phyloP scores from a whole-genome alignment of 164 flowering plant genomes.

The Vitis labrusca region DNA sequence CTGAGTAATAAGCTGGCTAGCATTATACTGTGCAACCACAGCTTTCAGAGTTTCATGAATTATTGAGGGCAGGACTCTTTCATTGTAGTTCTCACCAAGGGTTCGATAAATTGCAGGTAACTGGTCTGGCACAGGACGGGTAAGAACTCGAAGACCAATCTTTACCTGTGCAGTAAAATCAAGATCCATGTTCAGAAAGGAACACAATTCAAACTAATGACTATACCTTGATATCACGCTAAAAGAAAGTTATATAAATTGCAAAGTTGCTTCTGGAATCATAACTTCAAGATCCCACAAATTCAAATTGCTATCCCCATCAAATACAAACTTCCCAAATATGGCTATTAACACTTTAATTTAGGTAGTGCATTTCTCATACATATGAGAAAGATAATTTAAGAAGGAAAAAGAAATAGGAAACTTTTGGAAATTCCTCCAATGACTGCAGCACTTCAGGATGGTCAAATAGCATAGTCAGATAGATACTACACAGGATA shows the following conservation, averaged over 20 bases:
- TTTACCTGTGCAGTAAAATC: slow-evolving; percentile 49
- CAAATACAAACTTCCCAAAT: not conserved
- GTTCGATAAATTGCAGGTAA: slow-evolving; percentile 76
- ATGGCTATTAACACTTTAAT: not conserved
- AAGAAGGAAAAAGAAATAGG: no score
- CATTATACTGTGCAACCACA: slow-evolving; percentile 90
- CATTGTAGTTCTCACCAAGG: slow-evolving; percentile 80
- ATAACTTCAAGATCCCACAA: no score
- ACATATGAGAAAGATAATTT: no score
- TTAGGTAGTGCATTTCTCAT: no score
- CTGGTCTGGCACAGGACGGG: slow-evolving; percentile 67
- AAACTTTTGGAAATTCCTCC: no score
- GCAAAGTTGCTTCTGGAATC: not conserved
- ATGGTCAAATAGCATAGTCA: no score
- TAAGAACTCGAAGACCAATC: slow-evolving; percentile 87
- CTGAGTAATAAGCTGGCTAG: slow-evolving; percentile 89
- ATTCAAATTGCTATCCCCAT: not conserved
- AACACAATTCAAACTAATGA: not conserved
- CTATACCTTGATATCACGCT: not conserved
- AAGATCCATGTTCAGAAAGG: not conserved
- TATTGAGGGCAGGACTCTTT: slow-evolving; percentile 80
- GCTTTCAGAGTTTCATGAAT: slow-evolving; percentile 88
- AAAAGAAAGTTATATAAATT: not conserved
- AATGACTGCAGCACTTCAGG: no score
- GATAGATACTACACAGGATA: no score